Percentiles rank a stretch among this genome's conserved stretches.
phyloP scores from a whole-genome alignment of 192 early-diverging fungal species.

The Linnemannia schmuckeri region DNA sequence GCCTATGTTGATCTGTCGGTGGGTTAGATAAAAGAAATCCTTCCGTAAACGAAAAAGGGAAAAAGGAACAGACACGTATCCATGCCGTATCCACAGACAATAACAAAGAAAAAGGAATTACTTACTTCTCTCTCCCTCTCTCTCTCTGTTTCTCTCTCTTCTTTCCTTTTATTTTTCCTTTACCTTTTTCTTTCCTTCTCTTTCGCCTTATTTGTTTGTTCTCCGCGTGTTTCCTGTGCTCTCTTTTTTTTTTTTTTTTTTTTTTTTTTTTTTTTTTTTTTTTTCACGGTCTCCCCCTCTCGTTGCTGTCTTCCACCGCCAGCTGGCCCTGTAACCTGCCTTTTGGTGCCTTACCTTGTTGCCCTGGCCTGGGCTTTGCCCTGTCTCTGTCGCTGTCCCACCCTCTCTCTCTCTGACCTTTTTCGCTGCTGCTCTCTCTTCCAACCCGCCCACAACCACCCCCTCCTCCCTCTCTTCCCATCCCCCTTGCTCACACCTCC shows the following conservation, averaged over 20 bases:
- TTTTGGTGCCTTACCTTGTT: too few species aligned
- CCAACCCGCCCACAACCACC: too few species aligned
- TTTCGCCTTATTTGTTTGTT: neutral
- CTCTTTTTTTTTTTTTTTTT: neutral
- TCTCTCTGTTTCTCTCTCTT: neutral
- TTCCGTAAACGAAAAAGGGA: too few species aligned
- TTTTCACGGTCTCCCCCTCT: neutral
- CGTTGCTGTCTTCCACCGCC: neutral
- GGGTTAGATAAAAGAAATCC: too few species aligned
- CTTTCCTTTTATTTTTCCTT: too few species aligned
- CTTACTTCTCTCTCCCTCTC: neutral
- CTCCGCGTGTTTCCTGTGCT: neutral
- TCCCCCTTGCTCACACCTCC: neutral
- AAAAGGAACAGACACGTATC: too few species aligned
- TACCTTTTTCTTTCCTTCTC: neutral
- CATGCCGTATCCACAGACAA: too few species aligned
- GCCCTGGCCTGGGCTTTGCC: neutral
- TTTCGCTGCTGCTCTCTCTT: neutral
- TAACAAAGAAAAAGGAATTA: too few species aligned
- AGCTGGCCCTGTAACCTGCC: too few species aligned
- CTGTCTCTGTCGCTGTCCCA: neutral
- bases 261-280: neutral
- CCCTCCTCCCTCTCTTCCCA: slow-evolving; percentile 4
- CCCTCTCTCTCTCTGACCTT: neutral
- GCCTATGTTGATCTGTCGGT: too few species aligned